Base-by-base conservation (phyloP, 768 basidiomycete species). In the Suillus fuscotomentosus region DNA sequence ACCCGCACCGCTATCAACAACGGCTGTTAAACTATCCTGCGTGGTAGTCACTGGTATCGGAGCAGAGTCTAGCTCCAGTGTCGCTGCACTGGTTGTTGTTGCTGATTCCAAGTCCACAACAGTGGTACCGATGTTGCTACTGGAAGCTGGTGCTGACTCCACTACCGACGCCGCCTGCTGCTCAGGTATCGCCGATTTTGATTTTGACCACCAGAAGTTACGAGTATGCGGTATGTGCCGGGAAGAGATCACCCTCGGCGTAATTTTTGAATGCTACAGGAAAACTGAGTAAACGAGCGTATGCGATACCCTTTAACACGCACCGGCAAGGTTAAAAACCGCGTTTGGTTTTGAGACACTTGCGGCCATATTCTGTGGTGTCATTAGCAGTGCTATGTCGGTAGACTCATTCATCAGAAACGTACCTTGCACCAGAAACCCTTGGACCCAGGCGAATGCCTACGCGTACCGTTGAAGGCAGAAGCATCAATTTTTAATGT, bases 181-280 rank as follows among this genome's bases (percentile, higher is more conserved):
- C 45, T 31, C 54, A 17, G 64, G 14, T 38, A 54, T 20, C 0
- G 67, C 51, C 55, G 75, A 62, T 53, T 71, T 76, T 3, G 75
- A 72, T 53, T 71, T 76, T 3, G 75, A 72, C 75, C 76, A 76
- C 76, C 75, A 76, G 63, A 67, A 77, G 61, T 62, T 77, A 10
- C 76, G 74, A 41, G 39, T 63, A 60, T 67, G 67, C 17, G 62
- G 65, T 48, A 65, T 34, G 31, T 67, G 39, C 60, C 60, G 71
- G n/a, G 34, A 50, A 50, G 63, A 57, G 34, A 60, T n/a, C n/a
- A 70, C 38, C 41, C 31, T 31, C 45, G 38, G 27, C 60, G 45
- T 9, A 61, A 59, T 43, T 61, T 60, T 65, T 11, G 65, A 53
- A 50, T 34, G 36, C 70, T 69, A 34, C 31, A 45, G 60, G 31